A percentile compares a stretch with the other conserved stretches of the same genome.
phyloP scores from a whole-genome alignment of 352 stramenopile genomes.

The Pythium aphanidermatum region DNA sequence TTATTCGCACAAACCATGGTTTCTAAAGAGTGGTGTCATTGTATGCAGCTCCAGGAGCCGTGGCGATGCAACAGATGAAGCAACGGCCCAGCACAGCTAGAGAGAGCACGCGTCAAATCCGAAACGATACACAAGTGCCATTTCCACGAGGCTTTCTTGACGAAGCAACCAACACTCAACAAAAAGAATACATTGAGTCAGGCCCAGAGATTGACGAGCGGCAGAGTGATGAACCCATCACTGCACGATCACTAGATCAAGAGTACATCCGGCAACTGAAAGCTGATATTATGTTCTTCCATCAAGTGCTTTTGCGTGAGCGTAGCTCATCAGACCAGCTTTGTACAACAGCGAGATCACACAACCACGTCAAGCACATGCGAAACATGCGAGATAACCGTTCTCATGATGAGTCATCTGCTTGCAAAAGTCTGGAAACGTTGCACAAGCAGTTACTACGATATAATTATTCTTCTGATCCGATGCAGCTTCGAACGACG shows the following conservation, averaged over 20 bases:
- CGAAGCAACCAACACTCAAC: not conserved
- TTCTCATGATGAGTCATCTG: constrained; percentile 7
- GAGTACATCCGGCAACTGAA: constrained; percentile 57
- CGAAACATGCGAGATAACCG: constrained; percentile 45
- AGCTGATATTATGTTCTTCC: constrained; percentile 38
- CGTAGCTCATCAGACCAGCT: not conserved
- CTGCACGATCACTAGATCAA: constrained; percentile 18
- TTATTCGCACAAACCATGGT: not conserved
- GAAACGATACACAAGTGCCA: constrained; percentile 3
- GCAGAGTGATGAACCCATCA: too few relatives aligned
- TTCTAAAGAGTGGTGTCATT: not conserved
- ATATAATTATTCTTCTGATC: constrained; percentile 47
- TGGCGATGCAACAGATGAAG: too few relatives aligned
- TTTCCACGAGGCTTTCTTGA: not conserved
- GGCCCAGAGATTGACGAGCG: not conserved
- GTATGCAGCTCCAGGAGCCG: not conserved
- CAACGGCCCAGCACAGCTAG: constrained; percentile 44
- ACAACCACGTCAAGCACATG: constrained; percentile 57
- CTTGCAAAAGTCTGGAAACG: not conserved
- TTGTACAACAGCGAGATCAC: constrained; percentile 8
- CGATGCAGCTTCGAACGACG: constrained; percentile 24
- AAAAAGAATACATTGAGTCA: too few relatives aligned
- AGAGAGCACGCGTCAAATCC: constrained; percentile 29
- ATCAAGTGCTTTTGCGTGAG: constrained; percentile 17
- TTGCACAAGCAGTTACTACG: constrained; percentile 28